Base-by-base conservation (phyloP, 257 asterid genomes). In the Petunia axillaris region DNA sequence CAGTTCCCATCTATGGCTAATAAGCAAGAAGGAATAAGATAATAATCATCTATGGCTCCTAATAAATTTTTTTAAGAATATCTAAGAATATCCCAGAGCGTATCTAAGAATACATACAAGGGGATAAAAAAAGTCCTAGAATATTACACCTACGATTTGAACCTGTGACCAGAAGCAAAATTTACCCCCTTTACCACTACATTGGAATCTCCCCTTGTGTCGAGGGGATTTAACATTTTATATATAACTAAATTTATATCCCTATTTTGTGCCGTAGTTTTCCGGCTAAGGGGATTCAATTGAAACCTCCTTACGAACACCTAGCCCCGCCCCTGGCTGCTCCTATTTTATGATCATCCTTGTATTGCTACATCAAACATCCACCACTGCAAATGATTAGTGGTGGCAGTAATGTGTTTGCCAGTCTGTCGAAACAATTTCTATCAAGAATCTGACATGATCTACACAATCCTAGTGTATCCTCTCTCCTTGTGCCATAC, bases 371-470 rank as follows among this genome's bases (percentile, higher is more conserved):
- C 60, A 71, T 13, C 43, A 48, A 25, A 11, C 77, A 71, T 48
- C 60, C 43, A 46, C 60, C 48, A 71, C 76, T 70, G 40, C 77
- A 70, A 68, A 68, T 16, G 38, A 35, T 48, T 48, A 48, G 43
- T 71, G 44, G 60, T 71, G 44, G 44, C 60, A 25, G 48, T 10
- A 67, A 41, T 67, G 36, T 41, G 36, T 41, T 67, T 41, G 43
- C 75, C 15, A 41, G 54, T 41, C 40, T 41, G 48, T 67, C 43
- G 41, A 36, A 67, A 25, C 38, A 41, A 50, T 67, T 40, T 67
- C 54, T 67, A 41, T 6, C 75, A 41, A 37, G 54, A 67, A 67
- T 37, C 38, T 67, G 54, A 67, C 11, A 43, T 67, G 37, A n/a
- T 43, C 55, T 43, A 67, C 14, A 15, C 3, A n/a, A 67, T 67